Conservation (phyloP, 148 eudicot genomes). For the Persicaria maculosa region DNA sequence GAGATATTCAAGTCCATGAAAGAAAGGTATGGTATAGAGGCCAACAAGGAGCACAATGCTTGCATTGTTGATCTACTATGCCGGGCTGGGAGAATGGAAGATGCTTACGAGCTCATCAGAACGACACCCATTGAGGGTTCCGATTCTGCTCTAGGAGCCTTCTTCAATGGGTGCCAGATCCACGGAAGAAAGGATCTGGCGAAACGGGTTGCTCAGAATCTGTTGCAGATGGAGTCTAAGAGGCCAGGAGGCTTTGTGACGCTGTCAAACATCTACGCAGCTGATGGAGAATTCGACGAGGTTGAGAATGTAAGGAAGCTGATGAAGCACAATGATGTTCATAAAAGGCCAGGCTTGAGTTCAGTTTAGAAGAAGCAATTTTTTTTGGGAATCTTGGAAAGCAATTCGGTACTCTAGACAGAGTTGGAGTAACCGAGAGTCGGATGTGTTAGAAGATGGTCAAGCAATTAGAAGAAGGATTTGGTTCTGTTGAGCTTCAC, state of each 20-base stretch:
- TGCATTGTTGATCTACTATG: conserved; percentile 62
- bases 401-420: no score
- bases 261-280: conserved; percentile 54
- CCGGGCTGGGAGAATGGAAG: conserved; percentile 56
- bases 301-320: conserved; percentile 43
- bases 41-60: conserved; percentile 48
- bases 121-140: conserved; percentile 28
- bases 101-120: conserved; percentile 34
- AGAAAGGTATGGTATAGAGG: conserved; percentile 27
- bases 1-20: conserved; percentile 45
- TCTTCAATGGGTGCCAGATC: conserved; percentile 52
- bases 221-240: conserved; percentile 23
- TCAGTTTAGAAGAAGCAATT: conserved; percentile 5
- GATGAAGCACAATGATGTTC: conserved; percentile 42
- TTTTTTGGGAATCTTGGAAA: no score
- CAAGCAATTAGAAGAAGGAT: no score
- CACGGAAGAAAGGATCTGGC: conserved; percentile 64
- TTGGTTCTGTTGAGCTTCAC: no score
- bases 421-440: no score
- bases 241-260: conserved; percentile 50
- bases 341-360: conserved; percentile 46
- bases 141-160: conserved; percentile 46
- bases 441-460: no score
- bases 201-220: conserved; percentile 25
- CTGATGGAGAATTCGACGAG: conserved; percentile 46